Conservation (phyloP, 768 basidiomycete genomes). For the Kwoniella shandongensis region DNA sequence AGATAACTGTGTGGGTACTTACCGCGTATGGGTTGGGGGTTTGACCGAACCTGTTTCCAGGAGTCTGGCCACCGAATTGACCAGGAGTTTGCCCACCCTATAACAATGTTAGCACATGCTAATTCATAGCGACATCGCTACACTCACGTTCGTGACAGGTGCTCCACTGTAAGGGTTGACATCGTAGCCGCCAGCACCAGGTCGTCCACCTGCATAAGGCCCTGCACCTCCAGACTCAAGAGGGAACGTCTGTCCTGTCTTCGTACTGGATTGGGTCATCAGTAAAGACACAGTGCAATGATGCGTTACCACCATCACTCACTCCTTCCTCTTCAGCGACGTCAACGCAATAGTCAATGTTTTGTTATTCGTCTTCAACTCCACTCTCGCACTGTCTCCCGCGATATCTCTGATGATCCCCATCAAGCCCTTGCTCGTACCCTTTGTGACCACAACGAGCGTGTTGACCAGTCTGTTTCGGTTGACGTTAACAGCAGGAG, state of each 20-base stretch:
- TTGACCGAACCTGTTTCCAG: slow-evolving; percentile 59
- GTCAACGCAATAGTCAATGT: slow-evolving; percentile 81
- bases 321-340: slow-evolving; percentile 72
- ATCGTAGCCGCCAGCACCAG: slow-evolving; percentile 37
- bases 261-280: slow-evolving; percentile 21
- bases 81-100: slow-evolving; percentile 41
- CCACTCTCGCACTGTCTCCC: slow-evolving; percentile 79
- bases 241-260: slow-evolving; percentile 40
- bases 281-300: not conserved
- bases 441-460: slow-evolving; percentile 76
- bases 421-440: slow-evolving; percentile 83
- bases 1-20: slow-evolving; percentile 9
- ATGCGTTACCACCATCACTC: slow-evolving; percentile 49
- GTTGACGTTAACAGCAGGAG: slow-evolving; percentile 31
- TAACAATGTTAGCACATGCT: slow-evolving; percentile 12
- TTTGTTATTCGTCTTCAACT: slow-evolving; percentile 85
- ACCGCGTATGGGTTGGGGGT: slow-evolving; percentile 71
- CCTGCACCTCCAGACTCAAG: slow-evolving; percentile 35
- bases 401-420: slow-evolving; percentile 95
- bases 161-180: slow-evolving; percentile 39
- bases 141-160: slow-evolving; percentile 23
- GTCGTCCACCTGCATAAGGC: slow-evolving; percentile 14
- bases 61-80: slow-evolving; percentile 48
- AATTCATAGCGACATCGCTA: not conserved
- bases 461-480: slow-evolving; percentile 71